Base-by-base conservation (phyloP, 768 basidiomycete species). In the Lactarius pseudohatsudake region DNA sequence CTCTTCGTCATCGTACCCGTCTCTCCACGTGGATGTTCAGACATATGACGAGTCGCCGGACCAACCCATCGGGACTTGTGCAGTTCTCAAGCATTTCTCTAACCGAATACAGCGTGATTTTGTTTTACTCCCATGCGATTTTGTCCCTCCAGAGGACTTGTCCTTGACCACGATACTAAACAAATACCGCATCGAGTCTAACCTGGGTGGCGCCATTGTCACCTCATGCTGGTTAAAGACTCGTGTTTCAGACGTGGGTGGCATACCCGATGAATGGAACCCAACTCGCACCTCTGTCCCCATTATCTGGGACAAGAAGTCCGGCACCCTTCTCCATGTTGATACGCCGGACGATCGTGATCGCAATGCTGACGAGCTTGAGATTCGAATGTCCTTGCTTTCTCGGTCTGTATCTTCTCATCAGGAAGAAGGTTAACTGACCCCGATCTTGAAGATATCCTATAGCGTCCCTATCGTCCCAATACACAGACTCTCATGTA, bases 121-220 rank as follows among this genome's bases (percentile, higher is more conserved):
- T 75, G 84, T 97, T 47, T 76, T 98, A 28, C 83, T 98, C 2
- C 90, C 96, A 8, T 97, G 94, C 73, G 96, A 98, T 75, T 92
- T 97, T 59, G 82, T 94, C 26, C 88, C 94, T 10, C 89, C 94
- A 0, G 79, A 87, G 0, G 78, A 84, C 0, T 81, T 97, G n/a
- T 80, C 88, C 6, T 82, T 98, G 8, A 82, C 82, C 36, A 78
- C 77, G 0, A 77, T 97, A 1, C 79, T 97, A 54, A 87, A 98
- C 76, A 90, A 87, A 72, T 96, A 95, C 75, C 86, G 96, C 38
- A 82, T 84, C 13, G 89, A 94, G 69, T 78, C 84, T 0, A 80
- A 86, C 60, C 82, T 85, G 43, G 82, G 87, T 77, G 83, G 85
- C 38, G 80, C 85, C 54, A 80, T 93, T 70, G 84, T 84, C 2